phyloP scores from a whole-genome alignment of 169 alveolate species.

The Plasmodium berghei region DNA sequence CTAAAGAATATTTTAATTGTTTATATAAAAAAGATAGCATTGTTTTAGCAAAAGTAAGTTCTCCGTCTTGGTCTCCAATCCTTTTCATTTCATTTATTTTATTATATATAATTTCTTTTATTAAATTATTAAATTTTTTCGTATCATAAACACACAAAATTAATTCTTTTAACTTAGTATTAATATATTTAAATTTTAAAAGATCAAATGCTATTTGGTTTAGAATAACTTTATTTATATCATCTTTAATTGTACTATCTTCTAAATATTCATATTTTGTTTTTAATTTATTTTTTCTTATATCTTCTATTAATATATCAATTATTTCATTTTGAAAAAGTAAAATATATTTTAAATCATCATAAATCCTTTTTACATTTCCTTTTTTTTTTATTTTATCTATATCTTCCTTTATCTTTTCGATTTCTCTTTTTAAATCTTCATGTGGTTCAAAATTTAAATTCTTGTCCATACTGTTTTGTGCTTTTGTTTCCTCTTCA shows the following conservation, averaged over 20 bases:
- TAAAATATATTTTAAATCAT: conserved; percentile 70
- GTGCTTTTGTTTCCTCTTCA: not conserved
- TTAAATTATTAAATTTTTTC: conserved; percentile 58
- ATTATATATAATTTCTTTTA: conserved; percentile 41
- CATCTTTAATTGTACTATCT: conserved; percentile 59
- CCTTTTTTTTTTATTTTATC: conserved; percentile 66
- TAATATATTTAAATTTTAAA: conserved; percentile 64
- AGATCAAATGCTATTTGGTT: conserved; percentile 66
- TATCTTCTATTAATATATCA: conserved; percentile 56
- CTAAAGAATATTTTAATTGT: conserved; percentile 58
- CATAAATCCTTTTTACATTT: conserved; percentile 58
- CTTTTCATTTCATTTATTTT: conserved; percentile 54
- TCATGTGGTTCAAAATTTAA: conserved; percentile 57
- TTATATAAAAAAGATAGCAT: conserved; percentile 61
- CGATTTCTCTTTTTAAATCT: conserved; percentile 64
- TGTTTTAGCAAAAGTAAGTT: conserved; percentile 55
- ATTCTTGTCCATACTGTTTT: conserved; percentile 10
- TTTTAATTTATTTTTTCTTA: conserved; percentile 58
- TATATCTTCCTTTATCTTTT: conserved; percentile 62
- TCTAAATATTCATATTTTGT: conserved; percentile 54
- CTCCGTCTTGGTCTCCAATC: conserved; percentile 49
- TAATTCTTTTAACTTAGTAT: conserved; percentile 61
- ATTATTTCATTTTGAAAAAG: conserved; percentile 68
- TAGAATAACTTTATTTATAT: conserved; percentile 47
- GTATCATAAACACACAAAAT: conserved; percentile 72